Conservation (phyloP, 352 stramenopile species). For the Achlya hypogyna region DNA sequence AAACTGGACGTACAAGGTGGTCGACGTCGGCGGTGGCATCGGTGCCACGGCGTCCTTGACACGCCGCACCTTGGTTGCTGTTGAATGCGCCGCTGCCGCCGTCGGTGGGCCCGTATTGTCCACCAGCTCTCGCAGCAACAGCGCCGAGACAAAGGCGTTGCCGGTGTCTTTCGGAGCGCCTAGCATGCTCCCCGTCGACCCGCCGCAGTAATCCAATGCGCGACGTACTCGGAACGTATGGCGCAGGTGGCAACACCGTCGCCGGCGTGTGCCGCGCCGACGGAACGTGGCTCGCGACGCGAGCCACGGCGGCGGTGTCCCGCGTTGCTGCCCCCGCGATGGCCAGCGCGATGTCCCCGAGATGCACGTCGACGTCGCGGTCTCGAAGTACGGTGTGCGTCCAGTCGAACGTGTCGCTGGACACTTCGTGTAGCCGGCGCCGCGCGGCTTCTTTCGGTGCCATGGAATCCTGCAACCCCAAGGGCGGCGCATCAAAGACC, state of each 20-base stretch:
- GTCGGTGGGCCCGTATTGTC: neutral
- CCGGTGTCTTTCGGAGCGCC: neutral
- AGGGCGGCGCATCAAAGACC: constrained; percentile 4
- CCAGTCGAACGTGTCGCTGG: constrained; percentile 1
- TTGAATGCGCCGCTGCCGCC: neutral
- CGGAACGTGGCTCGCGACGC: neutral
- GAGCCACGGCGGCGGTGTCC: neutral
- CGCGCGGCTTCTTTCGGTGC: neutral
- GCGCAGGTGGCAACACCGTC: neutral
- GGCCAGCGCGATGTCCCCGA: neutral
- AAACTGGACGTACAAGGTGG: constrained; percentile 16
- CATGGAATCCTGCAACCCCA: neutral
- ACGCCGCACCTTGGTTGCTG: neutral
- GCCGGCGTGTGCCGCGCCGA: neutral
- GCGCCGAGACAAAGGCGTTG: neutral
- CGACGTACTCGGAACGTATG: constrained; percentile 17
- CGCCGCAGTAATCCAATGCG: neutral
- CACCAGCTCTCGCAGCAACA: constrained; percentile 3
- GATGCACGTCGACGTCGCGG: neutral
- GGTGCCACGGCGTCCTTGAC: neutral
- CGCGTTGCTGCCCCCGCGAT: neutral
- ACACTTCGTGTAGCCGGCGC: neutral
- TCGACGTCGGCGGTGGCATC: neutral
- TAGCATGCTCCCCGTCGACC: neutral
- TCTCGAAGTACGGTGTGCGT: neutral